phyloP scores from a whole-genome alignment of 352 stramenopile genomes.

The Thraustochytrium striatum region DNA sequence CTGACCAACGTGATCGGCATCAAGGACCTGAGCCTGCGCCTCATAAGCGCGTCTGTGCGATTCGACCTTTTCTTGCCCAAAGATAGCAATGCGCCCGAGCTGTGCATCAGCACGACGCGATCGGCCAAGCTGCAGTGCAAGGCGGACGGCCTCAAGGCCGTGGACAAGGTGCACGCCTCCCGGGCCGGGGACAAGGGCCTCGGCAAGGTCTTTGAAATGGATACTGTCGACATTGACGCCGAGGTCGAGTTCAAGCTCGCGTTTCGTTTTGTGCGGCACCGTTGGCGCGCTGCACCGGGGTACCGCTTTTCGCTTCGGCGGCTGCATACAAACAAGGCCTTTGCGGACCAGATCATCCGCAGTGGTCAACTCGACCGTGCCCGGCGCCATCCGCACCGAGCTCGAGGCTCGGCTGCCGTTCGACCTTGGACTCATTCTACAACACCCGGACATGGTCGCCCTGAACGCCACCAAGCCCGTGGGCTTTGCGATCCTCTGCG shows the following conservation, averaged over 20 bases:
- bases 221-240: slow-evolving; percentile 28
- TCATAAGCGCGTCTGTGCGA: background rate
- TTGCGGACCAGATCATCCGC: slow-evolving; percentile 13
- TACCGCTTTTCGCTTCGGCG: background rate
- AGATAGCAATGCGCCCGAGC: background rate
- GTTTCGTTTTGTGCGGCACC: background rate
- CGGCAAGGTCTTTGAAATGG: background rate
- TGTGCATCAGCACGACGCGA: background rate
- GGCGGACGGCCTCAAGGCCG: background rate
- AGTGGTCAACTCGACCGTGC: slow-evolving; percentile 21
- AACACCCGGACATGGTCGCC: background rate
- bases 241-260: slow-evolving; percentile 20
- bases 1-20: slow-evolving; percentile 10
- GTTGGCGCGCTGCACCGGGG: background rate
- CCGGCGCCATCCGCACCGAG: background rate
- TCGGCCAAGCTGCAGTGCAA: background rate
- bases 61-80: background rate
- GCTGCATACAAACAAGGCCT: slow-evolving; percentile 5
- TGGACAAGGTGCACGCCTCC: slow-evolving; percentile 15
- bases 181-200: background rate
- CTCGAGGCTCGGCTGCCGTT: background rate
- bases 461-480: background rate
- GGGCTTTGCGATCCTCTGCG: slow-evolving; percentile 16
- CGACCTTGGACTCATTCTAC: slow-evolving; percentile 7
- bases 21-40: slow-evolving; percentile 4